Percentiles rank a stretch among this genome's conserved stretches.
Evolutionary conservation across 2,329 filamentous ascomycete genomes (phyloP).

Genomic region (Rhytidhysteron rufulum): DNA sequence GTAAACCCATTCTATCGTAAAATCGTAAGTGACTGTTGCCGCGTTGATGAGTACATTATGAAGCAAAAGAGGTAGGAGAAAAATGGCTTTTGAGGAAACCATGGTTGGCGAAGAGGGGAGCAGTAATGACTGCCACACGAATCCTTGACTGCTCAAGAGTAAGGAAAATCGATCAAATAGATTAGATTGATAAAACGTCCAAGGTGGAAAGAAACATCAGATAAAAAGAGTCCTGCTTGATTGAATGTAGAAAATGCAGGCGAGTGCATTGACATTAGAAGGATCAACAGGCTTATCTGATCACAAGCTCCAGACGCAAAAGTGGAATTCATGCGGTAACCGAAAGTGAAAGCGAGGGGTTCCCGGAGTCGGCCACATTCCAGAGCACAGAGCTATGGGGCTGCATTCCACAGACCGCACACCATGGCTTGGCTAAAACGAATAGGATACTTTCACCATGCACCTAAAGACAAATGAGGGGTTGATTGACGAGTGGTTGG

Average conservation of each 20-base stretch:
- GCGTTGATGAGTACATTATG: slow-evolving; percentile 10
- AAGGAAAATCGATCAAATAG: slow-evolving; percentile 16
- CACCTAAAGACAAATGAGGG: too few relatives aligned
- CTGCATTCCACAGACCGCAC: too few relatives aligned
- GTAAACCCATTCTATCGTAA: slow-evolving; percentile 52
- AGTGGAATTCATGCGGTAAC: neutral
- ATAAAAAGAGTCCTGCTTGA: slow-evolving; percentile 3
- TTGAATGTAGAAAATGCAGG: neutral
- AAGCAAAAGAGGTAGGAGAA: slow-evolving; percentile 11
- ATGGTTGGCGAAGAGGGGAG: slow-evolving; percentile 2
- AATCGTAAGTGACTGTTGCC: slow-evolving; percentile 46
- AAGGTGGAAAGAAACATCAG: slow-evolving; percentile 6
- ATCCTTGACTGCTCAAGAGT: neutral
- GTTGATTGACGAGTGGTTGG: too few relatives aligned
- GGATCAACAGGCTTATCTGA: slow-evolving; percentile 5
- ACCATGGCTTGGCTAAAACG: too few relatives aligned
- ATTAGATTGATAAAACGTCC: slow-evolving; percentile 21
- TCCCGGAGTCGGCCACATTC: neutral
- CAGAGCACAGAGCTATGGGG: neutral
- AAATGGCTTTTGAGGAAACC: neutral
- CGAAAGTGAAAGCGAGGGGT: slow-evolving; percentile 1
- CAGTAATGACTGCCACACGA: neutral
- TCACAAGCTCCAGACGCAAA: slow-evolving; percentile 3
- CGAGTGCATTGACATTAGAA: neutral
- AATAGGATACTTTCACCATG: too few relatives aligned